Percentiles rank a stretch among this genome's conserved stretches.
phyloP scores from a whole-genome alignment of 2,329 filamentous ascomycete species.

The Hypomyces rosellus region DNA sequence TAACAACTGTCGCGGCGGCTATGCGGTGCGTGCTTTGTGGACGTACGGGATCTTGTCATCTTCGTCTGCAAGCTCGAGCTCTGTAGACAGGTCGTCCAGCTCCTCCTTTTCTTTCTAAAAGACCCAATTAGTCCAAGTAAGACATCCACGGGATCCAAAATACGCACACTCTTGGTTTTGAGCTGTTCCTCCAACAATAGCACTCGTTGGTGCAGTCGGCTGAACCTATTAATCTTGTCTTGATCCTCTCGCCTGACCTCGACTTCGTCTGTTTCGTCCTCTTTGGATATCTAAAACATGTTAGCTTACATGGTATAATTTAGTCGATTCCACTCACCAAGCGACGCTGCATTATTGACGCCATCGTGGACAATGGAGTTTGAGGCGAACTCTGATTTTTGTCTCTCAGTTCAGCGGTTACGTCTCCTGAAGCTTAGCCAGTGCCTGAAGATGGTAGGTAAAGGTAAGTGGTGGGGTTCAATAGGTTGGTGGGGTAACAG shows the following conservation, averaged over 20 bases:
- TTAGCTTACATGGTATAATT: slow-evolving; percentile 11
- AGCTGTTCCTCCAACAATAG: slow-evolving; percentile 72
- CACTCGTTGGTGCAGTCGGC: slow-evolving; percentile 84
- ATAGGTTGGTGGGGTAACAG: slow-evolving; percentile 9
- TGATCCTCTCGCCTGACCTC: slow-evolving; percentile 96
- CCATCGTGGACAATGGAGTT: slow-evolving; percentile 24
- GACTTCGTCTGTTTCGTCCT: slow-evolving; percentile 84
- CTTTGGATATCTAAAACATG: slow-evolving; percentile 70
- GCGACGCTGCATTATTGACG: slow-evolving; percentile 50
- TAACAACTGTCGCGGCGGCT: slow-evolving; percentile 5
- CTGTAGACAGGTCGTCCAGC: slow-evolving; percentile 82
- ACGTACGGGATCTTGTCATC: slow-evolving; percentile 86
- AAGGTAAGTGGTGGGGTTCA: background rate
- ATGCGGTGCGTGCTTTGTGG: background rate
- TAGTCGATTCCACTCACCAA: slow-evolving; percentile 40
- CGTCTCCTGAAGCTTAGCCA: too few relatives aligned
- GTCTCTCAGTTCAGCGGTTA: background rate
- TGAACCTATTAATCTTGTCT: slow-evolving; percentile 98
- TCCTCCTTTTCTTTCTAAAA: slow-evolving; percentile 95
- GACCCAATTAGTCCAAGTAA: slow-evolving; percentile 15
- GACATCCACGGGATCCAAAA: background rate
- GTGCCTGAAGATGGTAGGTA: too few relatives aligned
- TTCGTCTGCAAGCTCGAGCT: slow-evolving; percentile 92
- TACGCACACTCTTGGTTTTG: slow-evolving; percentile 66
- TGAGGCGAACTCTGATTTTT: slow-evolving; percentile 5